These are phyloP conservation scores for Boletus sensibilis DNA, from an alignment of 768 basidiomycete genomes.

Conservation along the genomic window DNA sequence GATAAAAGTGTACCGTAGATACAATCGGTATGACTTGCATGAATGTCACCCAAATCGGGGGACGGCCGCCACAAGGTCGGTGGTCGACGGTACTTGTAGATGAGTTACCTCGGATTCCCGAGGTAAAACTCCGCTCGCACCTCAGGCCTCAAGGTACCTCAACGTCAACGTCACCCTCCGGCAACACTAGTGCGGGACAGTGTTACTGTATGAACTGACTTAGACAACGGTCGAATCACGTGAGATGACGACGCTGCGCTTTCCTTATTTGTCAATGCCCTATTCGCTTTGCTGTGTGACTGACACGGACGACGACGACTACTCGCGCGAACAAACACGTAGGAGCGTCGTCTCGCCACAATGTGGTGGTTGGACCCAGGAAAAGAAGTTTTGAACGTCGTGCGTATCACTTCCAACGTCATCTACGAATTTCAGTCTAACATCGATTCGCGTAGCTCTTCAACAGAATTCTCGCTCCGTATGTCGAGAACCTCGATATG, in stretches of 20 bases:
- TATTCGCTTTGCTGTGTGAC: constrained; percentile 19
- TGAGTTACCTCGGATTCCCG: too few species aligned
- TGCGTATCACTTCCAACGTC: constrained; percentile 26
- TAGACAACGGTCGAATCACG: constrained; percentile 16
- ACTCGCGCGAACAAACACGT: neutral
- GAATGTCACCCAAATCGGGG: too few species aligned
- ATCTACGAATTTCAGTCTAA: neutral
- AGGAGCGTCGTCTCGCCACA: constrained; percentile 19
- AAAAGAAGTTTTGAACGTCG: constrained; percentile 80
- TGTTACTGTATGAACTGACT: too few species aligned
- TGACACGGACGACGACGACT: constrained; percentile 2
- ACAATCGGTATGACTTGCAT: too few species aligned
- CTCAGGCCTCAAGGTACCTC: too few species aligned
- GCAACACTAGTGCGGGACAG: too few species aligned
- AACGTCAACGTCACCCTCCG: too few species aligned
- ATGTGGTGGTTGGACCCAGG: constrained; percentile 92
- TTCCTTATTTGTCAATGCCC: constrained; percentile 32
- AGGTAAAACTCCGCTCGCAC: too few species aligned
- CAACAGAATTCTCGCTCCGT: constrained; percentile 89
- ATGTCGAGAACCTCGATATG: constrained; percentile 94
- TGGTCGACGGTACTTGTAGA: too few species aligned
- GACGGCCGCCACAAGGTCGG: too few species aligned
- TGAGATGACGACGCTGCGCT: constrained; percentile 25
- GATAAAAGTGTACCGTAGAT: too few species aligned
- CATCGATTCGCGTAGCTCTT: constrained; percentile 51